Percentiles rank a stretch among this genome's conserved stretches.
These are phyloP conservation scores for Aspergillus ruber DNA, from an alignment of 2,329 filamentous ascomycete species.

Conservation along the genomic window DNA sequence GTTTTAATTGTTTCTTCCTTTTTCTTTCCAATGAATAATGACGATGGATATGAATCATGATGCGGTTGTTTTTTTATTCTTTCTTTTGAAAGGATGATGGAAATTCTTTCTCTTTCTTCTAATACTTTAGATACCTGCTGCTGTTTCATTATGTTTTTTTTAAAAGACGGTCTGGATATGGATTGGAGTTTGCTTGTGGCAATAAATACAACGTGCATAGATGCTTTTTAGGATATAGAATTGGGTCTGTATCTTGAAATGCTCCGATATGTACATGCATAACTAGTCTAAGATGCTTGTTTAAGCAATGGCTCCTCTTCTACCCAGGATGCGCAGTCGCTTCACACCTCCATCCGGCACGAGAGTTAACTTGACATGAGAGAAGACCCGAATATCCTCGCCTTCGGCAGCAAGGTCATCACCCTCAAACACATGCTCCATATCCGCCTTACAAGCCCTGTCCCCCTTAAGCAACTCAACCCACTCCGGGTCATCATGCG, in stretches of 20 bases:
- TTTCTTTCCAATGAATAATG: slow-evolving; percentile 9
- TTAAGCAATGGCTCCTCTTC: slow-evolving; percentile 32
- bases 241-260: no score
- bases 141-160: neutral
- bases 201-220: no score
- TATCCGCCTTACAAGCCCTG: slow-evolving; percentile 33
- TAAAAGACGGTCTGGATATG: no score
- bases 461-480: slow-evolving; percentile 31
- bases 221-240: no score
- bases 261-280: neutral
- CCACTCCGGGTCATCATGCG: slow-evolving; percentile 31
- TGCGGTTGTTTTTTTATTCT: neutral
- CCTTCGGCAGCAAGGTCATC: slow-evolving; percentile 52
- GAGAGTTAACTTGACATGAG: slow-evolving; percentile 84
- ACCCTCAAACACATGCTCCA: slow-evolving; percentile 35
- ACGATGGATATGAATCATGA: slow-evolving; percentile 17
- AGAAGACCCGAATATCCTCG: slow-evolving; percentile 62
- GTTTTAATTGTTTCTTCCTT: slow-evolving; percentile 1
- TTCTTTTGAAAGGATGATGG: neutral
- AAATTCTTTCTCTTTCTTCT: neutral
- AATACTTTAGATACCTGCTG: neutral
- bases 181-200: no score
- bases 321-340: slow-evolving; percentile 70
- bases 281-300: neutral
- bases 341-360: slow-evolving; percentile 92